Conservation (phyloP, 2,329 filamentous ascomycete species). For the Fusarium poae region DNA sequence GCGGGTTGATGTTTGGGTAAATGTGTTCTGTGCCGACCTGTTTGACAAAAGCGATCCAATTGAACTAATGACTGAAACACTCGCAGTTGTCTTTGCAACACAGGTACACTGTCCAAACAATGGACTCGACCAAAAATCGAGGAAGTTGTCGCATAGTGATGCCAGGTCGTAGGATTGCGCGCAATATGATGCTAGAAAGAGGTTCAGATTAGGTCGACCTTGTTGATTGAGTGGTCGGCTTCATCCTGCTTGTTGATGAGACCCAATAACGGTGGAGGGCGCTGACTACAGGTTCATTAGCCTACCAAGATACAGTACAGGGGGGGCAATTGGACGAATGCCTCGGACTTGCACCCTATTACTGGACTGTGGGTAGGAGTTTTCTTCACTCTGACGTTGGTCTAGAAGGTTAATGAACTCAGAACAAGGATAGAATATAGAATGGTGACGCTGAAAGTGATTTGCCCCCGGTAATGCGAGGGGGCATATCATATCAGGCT, state of each 20-base stretch:
- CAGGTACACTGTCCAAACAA: not conserved
- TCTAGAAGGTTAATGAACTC: not conserved
- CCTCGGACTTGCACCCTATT: not conserved
- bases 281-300: not conserved
- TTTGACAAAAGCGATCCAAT: not conserved
- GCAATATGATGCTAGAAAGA: not conserved
- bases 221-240: not conserved
- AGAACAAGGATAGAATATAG: not conserved
- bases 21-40: not conserved
- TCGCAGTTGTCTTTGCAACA: not conserved
- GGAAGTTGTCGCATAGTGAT: not conserved
- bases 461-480: not conserved
- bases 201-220: accelerated
- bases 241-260: not conserved
- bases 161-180: not conserved
- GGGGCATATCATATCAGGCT: not conserved
- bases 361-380: not conserved
- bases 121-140: not conserved
- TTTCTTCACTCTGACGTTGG: not conserved
- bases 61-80: not conserved
- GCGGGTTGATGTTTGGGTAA: not conserved
- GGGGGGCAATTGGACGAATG: not conserved
- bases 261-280: not conserved
- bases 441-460: not conserved
- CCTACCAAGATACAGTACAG: accelerated